Evolutionary conservation across 352 stramenopile genomes (phyloP).

Genomic region (Pythium rishiriense): DNA sequence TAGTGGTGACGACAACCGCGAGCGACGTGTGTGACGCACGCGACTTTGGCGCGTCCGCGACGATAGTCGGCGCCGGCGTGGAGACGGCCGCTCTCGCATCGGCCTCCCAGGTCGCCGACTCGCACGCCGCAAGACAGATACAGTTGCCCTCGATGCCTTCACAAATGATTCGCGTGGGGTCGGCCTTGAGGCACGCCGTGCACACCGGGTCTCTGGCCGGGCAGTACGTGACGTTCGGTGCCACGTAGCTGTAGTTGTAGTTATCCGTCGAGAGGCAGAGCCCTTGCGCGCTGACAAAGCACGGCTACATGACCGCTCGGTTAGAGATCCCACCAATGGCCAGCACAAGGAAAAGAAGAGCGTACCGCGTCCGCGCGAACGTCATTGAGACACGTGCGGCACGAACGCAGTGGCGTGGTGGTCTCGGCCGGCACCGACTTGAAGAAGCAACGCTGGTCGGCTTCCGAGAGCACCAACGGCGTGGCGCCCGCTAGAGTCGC

Average conservation of each 20-base stretch:
- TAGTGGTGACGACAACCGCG: neutral
- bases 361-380: neutral
- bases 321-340: neutral
- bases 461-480: conserved; percentile 7
- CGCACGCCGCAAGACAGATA: conserved; percentile 49
- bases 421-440: neutral
- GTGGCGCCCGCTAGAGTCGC: no score
- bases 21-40: neutral
- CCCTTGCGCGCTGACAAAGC: conserved; percentile 11
- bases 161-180: conserved; percentile 29
- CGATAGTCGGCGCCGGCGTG: neutral
- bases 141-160: conserved; percentile 33
- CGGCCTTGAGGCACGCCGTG: conserved; percentile 27
- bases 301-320: conserved; percentile 2
- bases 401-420: neutral
- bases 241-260: conserved; percentile 34
- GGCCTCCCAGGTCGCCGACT: conserved; percentile 36
- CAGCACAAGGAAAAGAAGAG: neutral
- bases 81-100: conserved; percentile 30
- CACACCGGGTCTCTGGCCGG: conserved; percentile 37
- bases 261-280: conserved; percentile 13
- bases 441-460: conserved; percentile 18
- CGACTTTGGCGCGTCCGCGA: neutral
- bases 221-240: conserved; percentile 56
- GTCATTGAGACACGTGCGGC: conserved; percentile 12